Conservation (phyloP, 306 rosid species). For the Citrullus amarus region DNA sequence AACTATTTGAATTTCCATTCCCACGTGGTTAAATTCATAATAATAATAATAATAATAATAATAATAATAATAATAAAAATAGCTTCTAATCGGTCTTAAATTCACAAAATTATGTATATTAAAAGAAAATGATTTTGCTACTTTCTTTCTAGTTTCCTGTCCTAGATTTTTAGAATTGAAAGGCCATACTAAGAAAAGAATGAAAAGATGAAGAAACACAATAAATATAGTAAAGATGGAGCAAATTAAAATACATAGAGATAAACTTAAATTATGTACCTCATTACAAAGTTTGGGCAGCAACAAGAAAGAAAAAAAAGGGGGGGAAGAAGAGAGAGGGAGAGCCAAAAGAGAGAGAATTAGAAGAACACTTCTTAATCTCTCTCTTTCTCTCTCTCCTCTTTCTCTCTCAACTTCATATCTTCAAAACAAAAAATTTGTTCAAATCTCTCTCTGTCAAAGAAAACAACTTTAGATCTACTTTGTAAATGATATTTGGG, state of each 20-base stretch:
- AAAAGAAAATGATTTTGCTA: too few species aligned
- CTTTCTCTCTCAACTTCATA: slow-evolving; percentile 14
- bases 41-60: too few species aligned
- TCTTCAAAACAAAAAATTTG: not conserved
- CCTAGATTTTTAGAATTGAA: too few species aligned
- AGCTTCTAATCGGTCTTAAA: too few species aligned
- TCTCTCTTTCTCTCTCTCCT: slow-evolving; percentile 4
- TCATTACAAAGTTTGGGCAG: not conserved
- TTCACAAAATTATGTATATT: too few species aligned
- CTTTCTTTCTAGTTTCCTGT: too few species aligned
- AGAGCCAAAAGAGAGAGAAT: not conserved
- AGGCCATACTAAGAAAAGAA: too few species aligned
- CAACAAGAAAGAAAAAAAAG: not conserved
- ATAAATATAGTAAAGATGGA: not conserved
- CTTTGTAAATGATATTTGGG: slow-evolving; percentile 25
- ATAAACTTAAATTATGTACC: not conserved
- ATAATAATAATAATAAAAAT: too few species aligned
- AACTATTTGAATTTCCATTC: too few species aligned
- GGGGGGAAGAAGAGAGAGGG: not conserved
- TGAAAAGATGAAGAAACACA: not conserved
- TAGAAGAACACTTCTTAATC: not conserved
- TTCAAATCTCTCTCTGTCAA: slow-evolving; percentile 4
- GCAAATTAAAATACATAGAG: not conserved
- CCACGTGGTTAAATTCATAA: too few species aligned
- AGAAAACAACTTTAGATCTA: slow-evolving; percentile 28